Percentiles rank a stretch among this genome's conserved stretches.
Evolutionary conservation across 2,329 filamentous ascomycete species (phyloP).

Genomic region (Talaromyces sp.): DNA sequence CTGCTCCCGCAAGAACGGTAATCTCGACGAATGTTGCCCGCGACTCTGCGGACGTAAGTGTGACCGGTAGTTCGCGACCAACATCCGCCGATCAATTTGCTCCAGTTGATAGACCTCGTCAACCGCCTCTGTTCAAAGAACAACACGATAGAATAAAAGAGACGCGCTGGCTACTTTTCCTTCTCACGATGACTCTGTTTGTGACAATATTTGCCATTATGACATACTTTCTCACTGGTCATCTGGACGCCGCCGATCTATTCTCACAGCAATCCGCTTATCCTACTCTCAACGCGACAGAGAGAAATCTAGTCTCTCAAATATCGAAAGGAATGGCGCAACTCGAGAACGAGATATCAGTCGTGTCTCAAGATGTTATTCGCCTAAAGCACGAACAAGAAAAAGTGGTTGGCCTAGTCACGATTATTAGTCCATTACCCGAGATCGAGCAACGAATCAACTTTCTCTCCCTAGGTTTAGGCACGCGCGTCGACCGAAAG

Average conservation of each 20-base stretch:
- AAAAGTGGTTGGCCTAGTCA: constrained; percentile 24
- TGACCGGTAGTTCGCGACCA: background rate
- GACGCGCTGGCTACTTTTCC: constrained; percentile 13
- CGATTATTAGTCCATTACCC: constrained; percentile 20
- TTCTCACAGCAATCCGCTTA: constrained; percentile 16
- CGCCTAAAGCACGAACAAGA: constrained; percentile 26
- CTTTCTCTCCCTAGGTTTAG: constrained; percentile 65
- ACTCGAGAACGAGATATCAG: constrained; percentile 31
- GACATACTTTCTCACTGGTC: constrained; percentile 21
- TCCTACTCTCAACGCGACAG: constrained; percentile 26
- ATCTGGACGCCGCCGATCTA: constrained; percentile 18
- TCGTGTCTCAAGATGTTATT: constrained; percentile 29
- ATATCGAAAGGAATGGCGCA: constrained; percentile 28
- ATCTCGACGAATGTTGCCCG: background rate
- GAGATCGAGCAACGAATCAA: constrained; percentile 56
- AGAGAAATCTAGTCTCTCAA: constrained; percentile 25
- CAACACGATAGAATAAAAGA: background rate
- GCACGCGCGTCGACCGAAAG: constrained; percentile 60
- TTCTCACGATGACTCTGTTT: constrained; percentile 19
- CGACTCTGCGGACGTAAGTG: constrained; percentile 8
- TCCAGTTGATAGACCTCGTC: constrained; percentile 10
- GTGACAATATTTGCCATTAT: constrained; percentile 19
- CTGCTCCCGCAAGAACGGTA: constrained; percentile 11
- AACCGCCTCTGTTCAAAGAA: background rate
- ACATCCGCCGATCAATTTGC: background rate